Conservation (phyloP, 2,329 filamentous ascomycete genomes). For the Microdochium nivale region DNA sequence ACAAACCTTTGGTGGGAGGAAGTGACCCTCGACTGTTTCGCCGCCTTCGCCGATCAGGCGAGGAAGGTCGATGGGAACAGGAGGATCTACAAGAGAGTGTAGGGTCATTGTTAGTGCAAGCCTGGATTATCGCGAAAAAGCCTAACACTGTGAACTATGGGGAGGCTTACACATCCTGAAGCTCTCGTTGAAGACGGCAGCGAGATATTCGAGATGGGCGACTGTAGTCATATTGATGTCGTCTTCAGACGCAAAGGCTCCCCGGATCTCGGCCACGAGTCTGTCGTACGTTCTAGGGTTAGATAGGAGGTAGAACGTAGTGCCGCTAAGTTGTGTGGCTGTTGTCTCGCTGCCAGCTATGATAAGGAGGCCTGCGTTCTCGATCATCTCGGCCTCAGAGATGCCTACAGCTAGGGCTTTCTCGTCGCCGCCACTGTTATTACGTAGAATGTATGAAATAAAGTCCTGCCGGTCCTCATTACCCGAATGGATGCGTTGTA, state of each 20-base stretch:
- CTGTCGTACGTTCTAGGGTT: conserved; percentile 23
- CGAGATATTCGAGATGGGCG: conserved; percentile 15
- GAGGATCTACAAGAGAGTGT: conserved; percentile 3
- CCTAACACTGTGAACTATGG: no score
- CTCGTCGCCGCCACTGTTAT: not conserved
- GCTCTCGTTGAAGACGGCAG: conserved; percentile 20
- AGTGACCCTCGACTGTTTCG: not conserved
- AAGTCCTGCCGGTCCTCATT: not conserved
- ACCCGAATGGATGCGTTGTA: not conserved
- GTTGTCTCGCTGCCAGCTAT: conserved; percentile 43
- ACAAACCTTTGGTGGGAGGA: not conserved
- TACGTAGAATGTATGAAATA: not conserved
- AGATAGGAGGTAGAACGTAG: conserved; percentile 28
- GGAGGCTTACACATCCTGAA: conserved; percentile 14
- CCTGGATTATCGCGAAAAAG: not conserved
- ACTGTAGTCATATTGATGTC: conserved; percentile 16
- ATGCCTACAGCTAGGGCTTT: conserved; percentile 4
- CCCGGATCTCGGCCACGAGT: conserved; percentile 27
- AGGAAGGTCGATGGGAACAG: conserved; percentile 7
- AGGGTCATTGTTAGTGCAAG: not conserved
- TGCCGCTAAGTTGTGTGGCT: conserved; percentile 32
- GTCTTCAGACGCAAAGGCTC: conserved; percentile 22
- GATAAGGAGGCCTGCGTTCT: conserved; percentile 23
- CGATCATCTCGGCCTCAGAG: conserved; percentile 9
- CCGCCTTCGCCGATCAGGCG: not conserved